Evolutionary conservation across 306 rosid species (phyloP).

Genomic region (Crotalaria pallida): DNA sequence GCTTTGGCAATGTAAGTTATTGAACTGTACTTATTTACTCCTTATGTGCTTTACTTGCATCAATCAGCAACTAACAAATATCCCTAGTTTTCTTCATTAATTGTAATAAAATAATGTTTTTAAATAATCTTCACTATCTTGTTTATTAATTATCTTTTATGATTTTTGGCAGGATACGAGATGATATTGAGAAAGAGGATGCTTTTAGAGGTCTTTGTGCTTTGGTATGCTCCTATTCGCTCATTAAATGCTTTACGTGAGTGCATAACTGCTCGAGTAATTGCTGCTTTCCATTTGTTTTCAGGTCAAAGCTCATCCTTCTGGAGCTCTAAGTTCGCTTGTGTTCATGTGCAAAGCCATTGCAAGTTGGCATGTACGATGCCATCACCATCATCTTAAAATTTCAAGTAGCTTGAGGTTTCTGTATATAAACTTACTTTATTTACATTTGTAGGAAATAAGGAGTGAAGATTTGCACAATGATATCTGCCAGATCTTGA

Average conservation of each 20-base stretch:
- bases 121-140: conserved; percentile 4
- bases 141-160: conserved; percentile 18
- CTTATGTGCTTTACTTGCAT: not conserved
- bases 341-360: conserved; percentile 80
- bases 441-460: conserved; percentile 67
- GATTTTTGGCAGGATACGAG: conserved; percentile 79
- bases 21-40: not conserved
- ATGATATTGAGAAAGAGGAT: conserved; percentile 95
- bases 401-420: not conserved
- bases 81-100: not conserved
- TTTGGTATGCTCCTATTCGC: conserved; percentile 53
- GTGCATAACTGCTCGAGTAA: not conserved
- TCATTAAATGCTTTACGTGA: not conserved
- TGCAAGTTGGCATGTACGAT: conserved; percentile 99
- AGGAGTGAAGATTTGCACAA: conserved; percentile 81
- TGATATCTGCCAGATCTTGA: conserved; percentile 89
- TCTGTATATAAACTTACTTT: conserved; percentile 14
- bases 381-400: not conserved
- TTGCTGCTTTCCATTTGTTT: conserved; percentile 18
- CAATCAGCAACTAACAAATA: not conserved
- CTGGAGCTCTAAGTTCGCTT: conserved; percentile 83
- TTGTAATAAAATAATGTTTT: not conserved
- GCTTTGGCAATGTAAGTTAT: conserved; percentile 75
- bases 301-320: conserved; percentile 92
- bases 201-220: conserved; percentile 98